These are phyloP conservation scores for Arctostaphylos glauca DNA, from an alignment of 148 eudicot species.

Conservation along the genomic window DNA sequence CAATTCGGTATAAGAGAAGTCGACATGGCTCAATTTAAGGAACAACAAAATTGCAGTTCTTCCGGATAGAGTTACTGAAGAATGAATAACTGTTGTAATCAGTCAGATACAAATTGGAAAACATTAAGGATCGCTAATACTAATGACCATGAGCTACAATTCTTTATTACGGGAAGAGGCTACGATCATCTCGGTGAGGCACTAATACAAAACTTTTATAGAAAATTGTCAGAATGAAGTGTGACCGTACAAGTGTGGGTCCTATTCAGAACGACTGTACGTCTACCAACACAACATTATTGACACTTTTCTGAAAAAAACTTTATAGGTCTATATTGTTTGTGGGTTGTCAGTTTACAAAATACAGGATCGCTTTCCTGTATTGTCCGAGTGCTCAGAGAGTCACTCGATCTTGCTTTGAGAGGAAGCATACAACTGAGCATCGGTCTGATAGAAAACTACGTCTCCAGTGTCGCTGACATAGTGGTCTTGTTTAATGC, in stretches of 20 bases:
- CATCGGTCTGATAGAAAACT: conserved; percentile 48
- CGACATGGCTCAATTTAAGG: neutral
- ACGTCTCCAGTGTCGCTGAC: conserved; percentile 52
- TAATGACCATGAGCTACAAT: neutral
- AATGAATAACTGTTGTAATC: neutral
- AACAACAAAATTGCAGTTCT: conserved; percentile 2
- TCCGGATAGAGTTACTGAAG: neutral
- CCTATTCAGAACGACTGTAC: neutral
- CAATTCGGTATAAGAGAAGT: neutral
- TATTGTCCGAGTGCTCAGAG: neutral
- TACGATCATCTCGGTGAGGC: conserved; percentile 1
- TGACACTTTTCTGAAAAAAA: neutral
- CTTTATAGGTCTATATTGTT: neutral
- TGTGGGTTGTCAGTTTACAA: neutral
- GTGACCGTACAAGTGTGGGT: neutral
- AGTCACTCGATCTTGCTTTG: conserved; percentile 28
- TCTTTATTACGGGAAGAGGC: neutral
- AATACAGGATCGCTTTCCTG: neutral
- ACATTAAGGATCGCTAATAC: too few species aligned
- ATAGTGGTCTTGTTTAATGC: conserved; percentile 44
- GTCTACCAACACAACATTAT: neutral
- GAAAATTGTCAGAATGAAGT: neutral
- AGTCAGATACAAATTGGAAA: neutral
- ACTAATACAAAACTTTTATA: neutral
- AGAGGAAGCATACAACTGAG: conserved; percentile 14